Evolutionary conservation across 257 asterid genomes (phyloP).

Genomic region (Salvia hispanica): DNA sequence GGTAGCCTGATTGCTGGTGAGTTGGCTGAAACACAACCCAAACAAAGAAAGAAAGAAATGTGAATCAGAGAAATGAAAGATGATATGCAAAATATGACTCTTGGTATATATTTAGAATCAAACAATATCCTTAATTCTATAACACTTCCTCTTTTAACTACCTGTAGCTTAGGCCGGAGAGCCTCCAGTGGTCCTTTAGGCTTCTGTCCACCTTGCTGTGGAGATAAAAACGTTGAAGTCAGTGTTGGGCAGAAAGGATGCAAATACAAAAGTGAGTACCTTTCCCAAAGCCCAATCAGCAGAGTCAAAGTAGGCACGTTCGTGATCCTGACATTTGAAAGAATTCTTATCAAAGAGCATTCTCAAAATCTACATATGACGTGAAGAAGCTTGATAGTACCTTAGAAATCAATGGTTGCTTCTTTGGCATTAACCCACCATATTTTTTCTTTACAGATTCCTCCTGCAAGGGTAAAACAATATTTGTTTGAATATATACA

Average conservation of each 20-base stretch:
- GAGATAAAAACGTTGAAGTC: constrained; percentile 29
- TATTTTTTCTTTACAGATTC: constrained; percentile 81
- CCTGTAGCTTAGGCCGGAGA: constrained; percentile 99
- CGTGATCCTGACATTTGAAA: constrained; percentile 75
- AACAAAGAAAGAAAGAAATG: constrained; percentile 30
- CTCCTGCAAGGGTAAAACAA: constrained; percentile 49
- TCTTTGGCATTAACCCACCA: constrained; percentile 93
- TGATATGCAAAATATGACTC: neutral
- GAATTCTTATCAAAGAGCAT: constrained; percentile 13
- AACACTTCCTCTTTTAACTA: constrained; percentile 27
- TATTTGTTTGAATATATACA: neutral
- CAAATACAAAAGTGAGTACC: constrained; percentile 47
- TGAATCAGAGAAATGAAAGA: constrained; percentile 24
- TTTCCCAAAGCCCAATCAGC: constrained; percentile 99
- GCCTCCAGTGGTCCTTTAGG: constrained; percentile 99
- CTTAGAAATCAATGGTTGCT: constrained; percentile 93
- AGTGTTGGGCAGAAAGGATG: constrained; percentile 11
- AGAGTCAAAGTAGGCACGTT: constrained; percentile 98
- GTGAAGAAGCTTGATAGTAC: constrained; percentile 38
- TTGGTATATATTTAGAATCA: neutral
- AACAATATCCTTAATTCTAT: constrained; percentile 1
- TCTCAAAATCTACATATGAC: neutral
- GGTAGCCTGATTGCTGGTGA: constrained; percentile 93
- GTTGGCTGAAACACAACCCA: constrained; percentile 65
- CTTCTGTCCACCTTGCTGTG: constrained; percentile 94